Percentiles rank a stretch among this genome's conserved stretches.
Evolutionary conservation across 1,284 basidiomycete species (phyloP).

Genomic region (Ustilago cynodontis): DNA sequence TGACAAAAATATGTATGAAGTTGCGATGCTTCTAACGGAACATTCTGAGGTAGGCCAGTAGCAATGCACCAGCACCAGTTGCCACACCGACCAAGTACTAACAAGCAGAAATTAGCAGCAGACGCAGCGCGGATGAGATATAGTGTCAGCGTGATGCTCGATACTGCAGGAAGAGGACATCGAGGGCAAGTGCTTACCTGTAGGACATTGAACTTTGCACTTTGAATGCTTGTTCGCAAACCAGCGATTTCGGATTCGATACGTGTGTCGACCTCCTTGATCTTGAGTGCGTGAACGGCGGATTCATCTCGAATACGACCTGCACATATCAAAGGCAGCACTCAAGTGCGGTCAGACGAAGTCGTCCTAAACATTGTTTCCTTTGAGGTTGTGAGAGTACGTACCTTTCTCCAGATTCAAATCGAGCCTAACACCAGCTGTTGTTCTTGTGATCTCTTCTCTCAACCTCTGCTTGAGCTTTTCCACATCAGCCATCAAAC

Average conservation of each 20-base stretch:
- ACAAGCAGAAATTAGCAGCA: background rate
- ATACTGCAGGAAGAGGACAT: background rate
- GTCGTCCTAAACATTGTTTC: background rate
- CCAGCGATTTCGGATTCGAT: slow-evolving; percentile 97
- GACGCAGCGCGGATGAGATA: background rate
- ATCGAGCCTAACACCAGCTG: slow-evolving; percentile 93
- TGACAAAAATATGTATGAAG: background rate
- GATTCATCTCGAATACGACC: slow-evolving; percentile 89
- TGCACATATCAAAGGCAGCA: background rate
- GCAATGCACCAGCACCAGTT: slow-evolving; percentile 85
- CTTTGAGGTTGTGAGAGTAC: background rate
- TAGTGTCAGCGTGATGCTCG: background rate
- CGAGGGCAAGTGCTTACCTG: slow-evolving; percentile 42
- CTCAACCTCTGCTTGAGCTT: slow-evolving; percentile 93
- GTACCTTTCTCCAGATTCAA: slow-evolving; percentile 92
- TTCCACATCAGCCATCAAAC: slow-evolving; percentile 90
- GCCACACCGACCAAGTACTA: slow-evolving; percentile 73
- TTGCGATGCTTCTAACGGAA: slow-evolving; percentile 47
- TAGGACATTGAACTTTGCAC: slow-evolving; percentile 79
- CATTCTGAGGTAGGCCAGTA: slow-evolving; percentile 83
- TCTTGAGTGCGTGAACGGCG: slow-evolving; percentile 92
- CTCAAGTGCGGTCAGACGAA: background rate
- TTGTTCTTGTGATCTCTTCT: slow-evolving; percentile 85
- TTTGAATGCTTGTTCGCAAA: slow-evolving; percentile 88
- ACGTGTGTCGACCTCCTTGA: slow-evolving; percentile 96